Evolutionary conservation across 208 protist genomes (phyloP).

Genomic region (Crithidia brevicula): DNA sequence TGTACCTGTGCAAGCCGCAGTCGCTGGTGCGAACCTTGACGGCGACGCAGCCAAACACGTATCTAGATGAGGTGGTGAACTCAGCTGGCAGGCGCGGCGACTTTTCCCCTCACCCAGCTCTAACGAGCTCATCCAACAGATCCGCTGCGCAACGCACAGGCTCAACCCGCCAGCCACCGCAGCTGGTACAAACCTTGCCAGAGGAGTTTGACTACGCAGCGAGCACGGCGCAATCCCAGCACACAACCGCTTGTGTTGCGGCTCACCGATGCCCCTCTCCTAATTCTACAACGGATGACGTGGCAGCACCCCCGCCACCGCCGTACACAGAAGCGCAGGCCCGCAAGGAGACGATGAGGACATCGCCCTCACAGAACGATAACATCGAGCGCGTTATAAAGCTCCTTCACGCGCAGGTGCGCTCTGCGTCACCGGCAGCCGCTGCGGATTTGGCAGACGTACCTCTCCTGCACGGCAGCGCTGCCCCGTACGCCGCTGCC

Average conservation of each 20-base stretch:
- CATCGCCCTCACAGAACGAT: too few species aligned
- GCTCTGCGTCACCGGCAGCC: neutral
- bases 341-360: too few species aligned
- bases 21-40: constrained; percentile 5
- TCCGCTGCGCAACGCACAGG: too few species aligned
- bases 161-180: neutral
- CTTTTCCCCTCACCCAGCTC: neutral
- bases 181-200: neutral
- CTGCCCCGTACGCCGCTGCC: neutral
- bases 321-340: neutral
- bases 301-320: neutral
- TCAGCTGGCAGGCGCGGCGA: neutral
- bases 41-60: neutral
- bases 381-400: neutral
- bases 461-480: neutral
- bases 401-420: neutral
- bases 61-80: constrained; percentile 24
- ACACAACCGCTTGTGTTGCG: too few species aligned
- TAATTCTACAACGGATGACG: too few species aligned
- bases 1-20: constrained; percentile 19
- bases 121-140: too few species aligned
- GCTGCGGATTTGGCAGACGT: neutral
- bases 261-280: too few species aligned
- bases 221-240: too few species aligned
- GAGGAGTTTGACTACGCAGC: constrained; percentile 2